Evolutionary conservation across 805 yeast species (phyloP).

Genomic region (Metschnikowia corniflorae): DNA sequence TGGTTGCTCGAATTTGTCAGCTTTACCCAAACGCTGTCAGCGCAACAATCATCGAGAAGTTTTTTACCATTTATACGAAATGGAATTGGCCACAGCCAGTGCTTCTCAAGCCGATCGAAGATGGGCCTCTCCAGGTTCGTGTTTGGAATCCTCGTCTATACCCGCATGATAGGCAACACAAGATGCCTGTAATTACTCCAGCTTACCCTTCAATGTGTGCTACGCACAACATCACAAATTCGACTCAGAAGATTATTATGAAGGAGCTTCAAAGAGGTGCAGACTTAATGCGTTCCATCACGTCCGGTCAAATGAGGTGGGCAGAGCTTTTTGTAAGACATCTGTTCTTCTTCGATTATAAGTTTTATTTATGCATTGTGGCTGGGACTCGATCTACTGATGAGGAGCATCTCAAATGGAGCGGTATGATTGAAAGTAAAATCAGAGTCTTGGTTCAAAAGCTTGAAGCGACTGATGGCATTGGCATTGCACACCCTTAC

Average conservation of each 20-base stretch:
- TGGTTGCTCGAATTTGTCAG: conserved; percentile 97
- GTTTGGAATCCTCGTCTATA: conserved; percentile 96
- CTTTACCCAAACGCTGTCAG: conserved; percentile 94
- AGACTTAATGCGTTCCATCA: conserved; percentile 65
- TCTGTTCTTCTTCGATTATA: conserved; percentile 77
- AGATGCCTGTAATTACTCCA: conserved; percentile 98
- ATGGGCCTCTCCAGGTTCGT: conserved; percentile 92
- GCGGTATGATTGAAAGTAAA: conserved; percentile 89
- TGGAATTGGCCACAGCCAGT: conserved; percentile 99
- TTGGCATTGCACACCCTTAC: conserved; percentile 85
- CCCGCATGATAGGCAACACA: conserved; percentile 82
- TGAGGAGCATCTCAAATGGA: conserved; percentile 88
- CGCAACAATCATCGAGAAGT: conserved; percentile 84
- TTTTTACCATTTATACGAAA: conserved; percentile 77
- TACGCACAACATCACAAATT: conserved; percentile 87
- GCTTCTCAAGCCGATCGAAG: conserved; percentile 85
- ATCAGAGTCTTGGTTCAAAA: conserved; percentile 78
- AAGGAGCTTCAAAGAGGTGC: conserved; percentile 78
- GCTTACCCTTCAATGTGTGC: conserved; percentile 99
- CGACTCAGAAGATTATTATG: conserved; percentile 80
- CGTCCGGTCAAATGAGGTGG: conserved; percentile 66
- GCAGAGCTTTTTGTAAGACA: conserved; percentile 71
- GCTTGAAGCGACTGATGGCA: conserved; percentile 71
- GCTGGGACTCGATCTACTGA: conserved; percentile 69
- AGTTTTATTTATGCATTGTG: conserved; percentile 78